Evolutionary conservation across 306 rosid species (phyloP).

Genomic region (Senna tora): DNA sequence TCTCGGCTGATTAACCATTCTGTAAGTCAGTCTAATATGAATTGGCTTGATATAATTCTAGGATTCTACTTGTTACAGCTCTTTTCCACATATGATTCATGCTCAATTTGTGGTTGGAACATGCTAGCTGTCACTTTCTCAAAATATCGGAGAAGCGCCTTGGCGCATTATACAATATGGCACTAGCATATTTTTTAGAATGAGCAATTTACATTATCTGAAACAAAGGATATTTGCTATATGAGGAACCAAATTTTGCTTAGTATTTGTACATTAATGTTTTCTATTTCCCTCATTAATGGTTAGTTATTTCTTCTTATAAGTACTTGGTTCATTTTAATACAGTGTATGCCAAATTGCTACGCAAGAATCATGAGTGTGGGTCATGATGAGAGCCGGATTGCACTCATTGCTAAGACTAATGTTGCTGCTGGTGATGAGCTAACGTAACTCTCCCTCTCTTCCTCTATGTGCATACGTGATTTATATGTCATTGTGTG

Average conservation of each 20-base stretch:
- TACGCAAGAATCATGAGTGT: conserved; percentile 94
- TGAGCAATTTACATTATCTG: background rate
- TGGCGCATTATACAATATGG: background rate
- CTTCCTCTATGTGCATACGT: background rate
- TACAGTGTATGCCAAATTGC: conserved; percentile 92
- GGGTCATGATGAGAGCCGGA: conserved; percentile 82
- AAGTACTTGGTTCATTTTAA: conserved; percentile 27
- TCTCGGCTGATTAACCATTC: conserved; percentile 93
- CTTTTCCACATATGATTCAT: background rate
- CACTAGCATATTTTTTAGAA: background rate
- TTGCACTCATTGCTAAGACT: conserved; percentile 85
- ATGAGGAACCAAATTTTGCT: conserved; percentile 4
- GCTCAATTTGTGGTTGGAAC: conserved; percentile 16
- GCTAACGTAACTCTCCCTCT: conserved; percentile 63
- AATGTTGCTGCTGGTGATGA: conserved; percentile 74
- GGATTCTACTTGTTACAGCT: too few relatives aligned
- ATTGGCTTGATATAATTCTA: conserved; percentile 8
- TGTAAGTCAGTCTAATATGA: conserved; percentile 52
- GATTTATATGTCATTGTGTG: background rate
- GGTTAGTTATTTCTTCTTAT: conserved; percentile 7
- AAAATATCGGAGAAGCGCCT: background rate
- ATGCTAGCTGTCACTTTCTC: background rate
- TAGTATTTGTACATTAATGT: conserved; percentile 9
- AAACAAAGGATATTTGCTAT: background rate
- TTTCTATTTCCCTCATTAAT: background rate